Evolutionary conservation across 2,329 filamentous ascomycete genomes (phyloP).

Genomic region (Thelonectria discophora): DNA sequence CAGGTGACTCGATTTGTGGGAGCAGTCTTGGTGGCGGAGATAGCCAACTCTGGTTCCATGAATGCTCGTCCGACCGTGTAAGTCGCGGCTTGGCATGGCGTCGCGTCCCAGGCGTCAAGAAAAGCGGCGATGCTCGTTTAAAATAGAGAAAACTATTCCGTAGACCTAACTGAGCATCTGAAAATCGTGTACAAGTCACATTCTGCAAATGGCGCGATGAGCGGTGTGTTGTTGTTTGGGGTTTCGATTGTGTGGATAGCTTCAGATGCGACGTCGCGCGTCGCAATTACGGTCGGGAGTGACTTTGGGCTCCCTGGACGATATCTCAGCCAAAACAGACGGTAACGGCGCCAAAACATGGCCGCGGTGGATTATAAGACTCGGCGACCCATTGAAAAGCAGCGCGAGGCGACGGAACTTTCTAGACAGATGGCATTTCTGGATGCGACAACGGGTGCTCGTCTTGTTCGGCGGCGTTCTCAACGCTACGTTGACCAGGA

Average conservation of each 20-base stretch:
- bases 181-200: background rate
- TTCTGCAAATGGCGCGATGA: conserved; percentile 25
- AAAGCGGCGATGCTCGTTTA: conserved; percentile 20
- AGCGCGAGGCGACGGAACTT: conserved; percentile 15
- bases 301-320: conserved; percentile 39
- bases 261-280: conserved; percentile 42
- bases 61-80: conserved; percentile 41
- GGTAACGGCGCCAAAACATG: conserved; percentile 25
- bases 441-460: conserved; percentile 46
- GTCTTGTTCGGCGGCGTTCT: conserved; percentile 33
- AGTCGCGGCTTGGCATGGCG: conserved; percentile 36
- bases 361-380: conserved; percentile 28
- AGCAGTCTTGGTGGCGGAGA: conserved; percentile 5
- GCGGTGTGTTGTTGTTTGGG: conserved; percentile 32
- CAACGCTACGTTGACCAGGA: conserved; percentile 24
- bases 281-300: conserved; percentile 38
- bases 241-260: conserved; percentile 45
- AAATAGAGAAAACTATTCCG: conserved; percentile 29
- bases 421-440: conserved; percentile 38
- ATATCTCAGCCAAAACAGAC: conserved; percentile 20
- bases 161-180: conserved; percentile 8
- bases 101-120: conserved; percentile 7
- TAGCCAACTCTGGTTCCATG: conserved; percentile 23
- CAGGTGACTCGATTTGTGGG: background rate
- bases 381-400: conserved; percentile 24